Conservation (phyloP, 768 basidiomycete species). For the Dentipellis fragilis region DNA sequence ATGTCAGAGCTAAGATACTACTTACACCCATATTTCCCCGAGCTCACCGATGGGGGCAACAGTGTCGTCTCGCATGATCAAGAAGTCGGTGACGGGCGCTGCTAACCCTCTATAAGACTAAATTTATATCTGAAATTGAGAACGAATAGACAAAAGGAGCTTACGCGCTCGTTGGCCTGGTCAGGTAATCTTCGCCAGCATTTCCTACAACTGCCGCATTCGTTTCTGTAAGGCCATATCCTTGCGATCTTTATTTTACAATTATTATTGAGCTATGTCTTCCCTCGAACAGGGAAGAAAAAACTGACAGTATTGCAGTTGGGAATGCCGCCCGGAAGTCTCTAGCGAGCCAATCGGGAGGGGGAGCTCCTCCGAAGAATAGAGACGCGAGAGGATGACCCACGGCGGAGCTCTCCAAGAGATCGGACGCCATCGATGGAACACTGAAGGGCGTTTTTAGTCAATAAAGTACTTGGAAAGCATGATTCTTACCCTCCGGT, state of each 20-base stretch:
- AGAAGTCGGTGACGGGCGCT: slow-evolving; percentile 46
- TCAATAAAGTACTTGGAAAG: not conserved
- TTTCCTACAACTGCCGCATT: slow-evolving; percentile 46
- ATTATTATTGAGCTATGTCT: too few species aligned
- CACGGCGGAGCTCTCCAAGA: slow-evolving; percentile 38
- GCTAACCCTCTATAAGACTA: slow-evolving; percentile 34
- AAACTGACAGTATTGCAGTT: slow-evolving; percentile 32
- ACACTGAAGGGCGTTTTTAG: slow-evolving; percentile 26
- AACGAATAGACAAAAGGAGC: slow-evolving; percentile 12
- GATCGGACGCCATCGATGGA: slow-evolving; percentile 52
- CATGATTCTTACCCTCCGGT: slow-evolving; percentile 38
- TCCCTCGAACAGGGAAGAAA: too few species aligned
- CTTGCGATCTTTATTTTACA: slow-evolving; percentile 27
- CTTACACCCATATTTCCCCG: slow-evolving; percentile 27
- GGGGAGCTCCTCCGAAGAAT: slow-evolving; percentile 43
- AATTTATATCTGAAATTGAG: not conserved
- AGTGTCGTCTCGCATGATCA: slow-evolving; percentile 31
- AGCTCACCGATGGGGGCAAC: slow-evolving; percentile 16
- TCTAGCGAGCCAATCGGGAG: slow-evolving; percentile 37
- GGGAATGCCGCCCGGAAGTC: slow-evolving; percentile 39
- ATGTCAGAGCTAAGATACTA: not conserved
- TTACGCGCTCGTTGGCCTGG: slow-evolving; percentile 41
- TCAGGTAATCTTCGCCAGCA: slow-evolving; percentile 49
- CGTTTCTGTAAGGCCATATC: slow-evolving; percentile 52
- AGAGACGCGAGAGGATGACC: slow-evolving; percentile 39